These are phyloP conservation scores for Trichomonas tenax DNA, from an alignment of 208 protist genomes.

Conservation along the genomic window DNA sequence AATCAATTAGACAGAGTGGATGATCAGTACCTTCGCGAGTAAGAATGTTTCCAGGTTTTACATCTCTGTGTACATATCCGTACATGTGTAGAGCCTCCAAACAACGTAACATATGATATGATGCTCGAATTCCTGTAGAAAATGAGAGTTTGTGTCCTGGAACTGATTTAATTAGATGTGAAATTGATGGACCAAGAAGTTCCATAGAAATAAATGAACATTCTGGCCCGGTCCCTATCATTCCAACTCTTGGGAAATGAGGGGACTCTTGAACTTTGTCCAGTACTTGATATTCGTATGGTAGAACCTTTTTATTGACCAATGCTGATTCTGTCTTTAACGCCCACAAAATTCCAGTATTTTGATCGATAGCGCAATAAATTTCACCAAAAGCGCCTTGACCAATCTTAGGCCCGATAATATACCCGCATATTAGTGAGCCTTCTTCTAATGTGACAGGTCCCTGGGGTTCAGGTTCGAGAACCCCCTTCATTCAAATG, in stretches of 20 bases:
- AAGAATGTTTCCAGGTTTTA: neutral
- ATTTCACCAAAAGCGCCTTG: neutral
- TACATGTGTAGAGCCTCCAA: neutral
- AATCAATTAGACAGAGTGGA: neutral
- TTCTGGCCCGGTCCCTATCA: neutral
- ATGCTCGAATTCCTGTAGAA: neutral
- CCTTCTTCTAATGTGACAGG: neutral
- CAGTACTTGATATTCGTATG: neutral
- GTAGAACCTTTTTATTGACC: neutral
- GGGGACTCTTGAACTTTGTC: neutral
- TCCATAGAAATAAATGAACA: neutral
- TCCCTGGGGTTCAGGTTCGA: neutral
- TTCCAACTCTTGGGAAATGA: neutral
- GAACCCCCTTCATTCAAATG: too few species aligned
- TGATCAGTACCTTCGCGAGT: neutral
- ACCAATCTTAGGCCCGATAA: neutral
- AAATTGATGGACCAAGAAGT: neutral
- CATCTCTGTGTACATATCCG: neutral
- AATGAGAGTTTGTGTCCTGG: neutral
- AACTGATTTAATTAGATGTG: neutral
- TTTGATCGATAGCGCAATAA: neutral
- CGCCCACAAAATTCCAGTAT: neutral
- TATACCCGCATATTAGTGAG: neutral
- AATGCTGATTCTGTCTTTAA: neutral
- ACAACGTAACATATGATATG: neutral